Evolutionary conservation across 1,139 yeast species (phyloP).

Genomic region (Nakaseomyces glabratus): DNA sequence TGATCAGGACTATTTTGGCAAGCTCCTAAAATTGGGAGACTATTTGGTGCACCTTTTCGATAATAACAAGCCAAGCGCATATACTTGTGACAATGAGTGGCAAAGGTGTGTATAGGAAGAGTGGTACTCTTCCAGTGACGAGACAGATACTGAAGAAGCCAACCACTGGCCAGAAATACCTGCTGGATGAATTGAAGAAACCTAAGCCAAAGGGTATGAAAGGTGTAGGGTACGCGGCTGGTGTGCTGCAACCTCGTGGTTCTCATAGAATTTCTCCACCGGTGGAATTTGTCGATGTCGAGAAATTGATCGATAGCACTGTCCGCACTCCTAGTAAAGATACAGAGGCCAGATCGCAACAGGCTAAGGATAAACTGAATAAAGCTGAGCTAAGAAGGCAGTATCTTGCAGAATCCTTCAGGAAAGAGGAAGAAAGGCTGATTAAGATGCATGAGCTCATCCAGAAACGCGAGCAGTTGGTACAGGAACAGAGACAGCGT

Average conservation of each 20-base stretch:
- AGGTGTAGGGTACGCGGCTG: slow-evolving; percentile 60
- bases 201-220: slow-evolving; percentile 35
- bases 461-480: slow-evolving; percentile 29
- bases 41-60: too few relatives aligned
- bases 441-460: slow-evolving; percentile 35
- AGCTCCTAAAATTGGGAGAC: too few relatives aligned
- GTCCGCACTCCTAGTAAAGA: slow-evolving; percentile 36
- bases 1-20: too few relatives aligned
- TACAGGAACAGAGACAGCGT: slow-evolving; percentile 31
- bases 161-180: slow-evolving; percentile 39
- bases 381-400: slow-evolving; percentile 65
- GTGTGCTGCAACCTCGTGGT: slow-evolving; percentile 62
- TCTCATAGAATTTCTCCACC: slow-evolving; percentile 48
- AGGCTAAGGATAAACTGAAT: slow-evolving; percentile 46
- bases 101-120: slow-evolving; percentile 34
- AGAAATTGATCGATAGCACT: slow-evolving; percentile 45
- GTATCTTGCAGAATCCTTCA: slow-evolving; percentile 59
- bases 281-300: slow-evolving; percentile 49
- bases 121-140: slow-evolving; percentile 74
- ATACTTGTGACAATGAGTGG: slow-evolving; percentile 6
- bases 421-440: slow-evolving; percentile 49
- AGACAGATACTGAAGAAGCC: slow-evolving; percentile 66
- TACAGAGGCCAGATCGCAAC: slow-evolving; percentile 8
- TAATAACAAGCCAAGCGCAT: too few relatives aligned
- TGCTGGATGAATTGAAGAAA: slow-evolving; percentile 42